Conservation (phyloP, 2,329 filamentous ascomycete genomes). For the Teratosphaeria nubilosa region DNA sequence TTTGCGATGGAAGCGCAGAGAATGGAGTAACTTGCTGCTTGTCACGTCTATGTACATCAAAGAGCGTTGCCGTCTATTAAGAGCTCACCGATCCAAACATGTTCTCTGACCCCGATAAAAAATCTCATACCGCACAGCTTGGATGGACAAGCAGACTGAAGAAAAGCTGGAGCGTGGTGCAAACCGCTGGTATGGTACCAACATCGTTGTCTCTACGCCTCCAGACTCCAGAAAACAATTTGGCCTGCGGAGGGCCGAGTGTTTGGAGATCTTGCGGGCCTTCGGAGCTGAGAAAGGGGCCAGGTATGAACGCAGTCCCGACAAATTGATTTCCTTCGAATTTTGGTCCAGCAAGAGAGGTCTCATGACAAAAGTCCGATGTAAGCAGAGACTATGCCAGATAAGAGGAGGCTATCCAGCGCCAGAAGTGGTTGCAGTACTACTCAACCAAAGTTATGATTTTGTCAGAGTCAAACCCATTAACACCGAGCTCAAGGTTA, state of each 20-base stretch:
- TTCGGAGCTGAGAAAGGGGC: too few species aligned
- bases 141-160: neutral
- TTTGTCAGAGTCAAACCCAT: too few species aligned
- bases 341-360: too few species aligned
- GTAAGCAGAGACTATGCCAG: too few species aligned
- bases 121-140: neutral
- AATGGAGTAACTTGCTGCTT: neutral
- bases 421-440: too few species aligned
- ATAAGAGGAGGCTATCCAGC: too few species aligned
- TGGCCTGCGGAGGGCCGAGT: neutral
- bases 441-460: too few species aligned
- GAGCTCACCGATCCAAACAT: neutral
- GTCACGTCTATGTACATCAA: neutral
- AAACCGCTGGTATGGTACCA: neutral
- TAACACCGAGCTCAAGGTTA: too few species aligned
- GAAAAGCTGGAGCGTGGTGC: neutral
- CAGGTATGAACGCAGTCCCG: too few species aligned
- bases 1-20: neutral
- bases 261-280: neutral
- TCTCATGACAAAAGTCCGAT: too few species aligned
- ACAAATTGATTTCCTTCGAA: too few species aligned
- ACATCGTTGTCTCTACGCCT: neutral
- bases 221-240: neutral
- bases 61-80: neutral
- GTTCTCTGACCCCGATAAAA: neutral